phyloP scores from a whole-genome alignment of 2,329 filamentous ascomycete species.

The Scleromitrula shiraiana region DNA sequence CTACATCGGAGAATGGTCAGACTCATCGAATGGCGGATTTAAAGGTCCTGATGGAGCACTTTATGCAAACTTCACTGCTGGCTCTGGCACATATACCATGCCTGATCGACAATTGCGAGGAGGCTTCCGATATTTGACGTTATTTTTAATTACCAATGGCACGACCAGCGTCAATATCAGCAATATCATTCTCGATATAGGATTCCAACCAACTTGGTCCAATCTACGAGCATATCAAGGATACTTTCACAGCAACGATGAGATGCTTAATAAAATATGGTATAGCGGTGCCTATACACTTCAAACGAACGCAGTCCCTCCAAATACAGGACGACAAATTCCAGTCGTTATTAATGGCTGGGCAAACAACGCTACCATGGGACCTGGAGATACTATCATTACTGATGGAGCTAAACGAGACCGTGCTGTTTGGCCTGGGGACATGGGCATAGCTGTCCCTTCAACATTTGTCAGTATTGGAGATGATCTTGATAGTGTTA shows the following conservation, averaged over 20 bases:
- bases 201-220: slow-evolving; percentile 37
- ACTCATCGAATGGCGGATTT: slow-evolving; percentile 40
- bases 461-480: slow-evolving; percentile 46
- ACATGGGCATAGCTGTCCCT: slow-evolving; percentile 48
- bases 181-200: slow-evolving; percentile 31
- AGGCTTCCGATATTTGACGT: slow-evolving; percentile 46
- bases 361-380: slow-evolving; percentile 31
- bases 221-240: slow-evolving; percentile 42
- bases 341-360: slow-evolving; percentile 28
- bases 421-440: slow-evolving; percentile 52
- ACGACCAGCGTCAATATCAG: slow-evolving; percentile 21
- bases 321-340: slow-evolving; percentile 28
- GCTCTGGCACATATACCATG: slow-evolving; percentile 35
- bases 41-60: slow-evolving; percentile 43
- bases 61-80: slow-evolving; percentile 34
- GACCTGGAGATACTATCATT: slow-evolving; percentile 28
- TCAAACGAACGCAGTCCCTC: slow-evolving; percentile 25
- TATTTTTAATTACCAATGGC: slow-evolving; percentile 33
- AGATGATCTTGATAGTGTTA: slow-evolving; percentile 43
- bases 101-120: slow-evolving; percentile 39
- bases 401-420: slow-evolving; percentile 52
- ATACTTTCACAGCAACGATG: slow-evolving; percentile 43
- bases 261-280: slow-evolving; percentile 46
- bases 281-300: slow-evolving; percentile 42
- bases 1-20: slow-evolving; percentile 40